Base-by-base conservation (phyloP, 176 grass and related monocot species). In the Thalia dealbata region DNA sequence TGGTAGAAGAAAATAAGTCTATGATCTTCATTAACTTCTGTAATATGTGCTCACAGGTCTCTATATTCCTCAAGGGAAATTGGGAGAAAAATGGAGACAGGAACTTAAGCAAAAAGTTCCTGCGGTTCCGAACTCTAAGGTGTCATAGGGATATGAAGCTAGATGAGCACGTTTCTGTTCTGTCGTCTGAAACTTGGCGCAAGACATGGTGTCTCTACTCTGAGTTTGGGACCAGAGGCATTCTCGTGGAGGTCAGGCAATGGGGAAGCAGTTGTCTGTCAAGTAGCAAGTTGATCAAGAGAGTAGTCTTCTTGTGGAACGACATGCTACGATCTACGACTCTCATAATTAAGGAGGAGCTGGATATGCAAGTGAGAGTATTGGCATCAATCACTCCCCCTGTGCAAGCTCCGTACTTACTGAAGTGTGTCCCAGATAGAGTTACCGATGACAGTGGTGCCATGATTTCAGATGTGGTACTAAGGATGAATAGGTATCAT, bases 391-490 rank as follows among this genome's bases (percentile, higher is more conserved):
- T 89, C 44, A 96, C 87, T 52, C 84, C 89, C 41, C 92, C 92
- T 67, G 51, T 92, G 83, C 92, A 92, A 77, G 92, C 89, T 26
- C 80, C 89, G 15, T 96, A 92, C 76, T 67, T 96, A 54, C 64
- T 96, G 56, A 96, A 96, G 78, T 96, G 87, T 73, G 89, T 96
- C 63, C 82, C 92, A 50, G 92, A 96, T 82, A 80, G 73, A 76
- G 89, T 96, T 45, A 96, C 92, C 67, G 92, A 96, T 88, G 89
- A 96, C 61, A 45, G 84, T 15, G 92, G 92, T 44, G 89, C 89
- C 25, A 96, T 96, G 89, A 80, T 96, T 88, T 96, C 86, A 82
- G 92, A 96, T 74, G 86, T 96, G 69, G 83, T 96, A 85, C 77
- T 96, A 70, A 80, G 78, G 68, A 91, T 84, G 81, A 92, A 82